Percentiles rank a stretch among this genome's conserved stretches.
Evolutionary conservation across 2,329 filamentous ascomycete genomes (phyloP).

Genomic region (Microcyclospora tardicrescens): DNA sequence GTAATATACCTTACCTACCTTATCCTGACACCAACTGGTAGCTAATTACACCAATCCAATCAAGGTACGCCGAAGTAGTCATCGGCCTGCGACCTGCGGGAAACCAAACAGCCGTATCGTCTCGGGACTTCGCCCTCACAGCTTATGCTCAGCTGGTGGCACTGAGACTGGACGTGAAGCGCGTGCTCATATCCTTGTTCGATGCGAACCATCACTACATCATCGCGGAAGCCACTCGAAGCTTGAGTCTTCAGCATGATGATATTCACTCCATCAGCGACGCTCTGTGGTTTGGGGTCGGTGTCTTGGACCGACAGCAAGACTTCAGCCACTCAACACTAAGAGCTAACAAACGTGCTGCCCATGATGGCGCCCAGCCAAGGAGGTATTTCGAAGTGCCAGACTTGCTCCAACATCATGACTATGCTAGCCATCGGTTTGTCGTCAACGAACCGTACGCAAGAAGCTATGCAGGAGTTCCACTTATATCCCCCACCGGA

Average conservation of each 20-base stretch:
- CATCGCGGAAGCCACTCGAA: slow-evolving; percentile 4
- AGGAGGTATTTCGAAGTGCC: too few relatives aligned
- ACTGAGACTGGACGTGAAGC: slow-evolving; percentile 23
- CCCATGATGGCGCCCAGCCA: too few relatives aligned
- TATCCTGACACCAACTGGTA: too few relatives aligned
- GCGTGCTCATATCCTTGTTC: slow-evolving; percentile 32
- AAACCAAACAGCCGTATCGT: neutral
- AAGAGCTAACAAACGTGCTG: too few relatives aligned
- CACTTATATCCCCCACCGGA: slow-evolving; percentile 20
- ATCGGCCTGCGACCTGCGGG: too few relatives aligned
- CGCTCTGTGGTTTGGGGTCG: slow-evolving; percentile 15
- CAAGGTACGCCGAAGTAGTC: too few relatives aligned
- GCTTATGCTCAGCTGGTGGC: slow-evolving; percentile 26
- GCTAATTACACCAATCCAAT: too few relatives aligned
- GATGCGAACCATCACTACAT: slow-evolving; percentile 26
- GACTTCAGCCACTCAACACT: too few relatives aligned
- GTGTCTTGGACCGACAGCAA: too few relatives aligned
- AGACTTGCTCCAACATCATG: too few relatives aligned
- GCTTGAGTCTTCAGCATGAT: slow-evolving; percentile 26
- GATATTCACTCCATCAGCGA: slow-evolving; percentile 12
- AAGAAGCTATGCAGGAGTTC: slow-evolving; percentile 23
- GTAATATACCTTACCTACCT: too few relatives aligned
- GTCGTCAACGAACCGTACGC: slow-evolving; percentile 17
- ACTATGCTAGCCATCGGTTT: slow-evolving; percentile 5
- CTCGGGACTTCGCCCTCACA: slow-evolving; percentile 22